These are phyloP conservation scores for Fraxinus platypoda DNA, from an alignment of 305 asterid genomes.

Conservation along the genomic window DNA sequence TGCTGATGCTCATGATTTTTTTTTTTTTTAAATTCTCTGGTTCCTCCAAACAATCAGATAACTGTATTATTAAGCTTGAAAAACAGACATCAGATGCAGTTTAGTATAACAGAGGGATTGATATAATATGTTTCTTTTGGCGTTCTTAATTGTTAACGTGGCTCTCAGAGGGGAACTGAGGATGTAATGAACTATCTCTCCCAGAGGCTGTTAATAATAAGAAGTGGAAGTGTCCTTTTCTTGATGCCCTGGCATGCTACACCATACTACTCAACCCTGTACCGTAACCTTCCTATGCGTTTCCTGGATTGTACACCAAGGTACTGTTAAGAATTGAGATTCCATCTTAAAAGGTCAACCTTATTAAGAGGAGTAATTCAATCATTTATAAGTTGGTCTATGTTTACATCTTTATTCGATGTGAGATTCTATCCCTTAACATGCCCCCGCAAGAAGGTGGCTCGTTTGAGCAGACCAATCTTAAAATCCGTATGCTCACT, in stretches of 20 bases:
- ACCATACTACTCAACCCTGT: constrained; percentile 87
- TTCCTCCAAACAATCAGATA: not conserved
- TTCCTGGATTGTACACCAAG: constrained; percentile 95
- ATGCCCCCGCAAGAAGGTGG: no score
- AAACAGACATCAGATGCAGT: not conserved
- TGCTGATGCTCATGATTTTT: not conserved
- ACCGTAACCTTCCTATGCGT: constrained; percentile 70
- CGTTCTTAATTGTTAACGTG: constrained; percentile 11
- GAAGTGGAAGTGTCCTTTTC: constrained; percentile 64
- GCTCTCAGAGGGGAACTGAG: constrained; percentile 84
- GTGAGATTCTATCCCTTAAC: no score
- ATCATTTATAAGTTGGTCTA: no score
- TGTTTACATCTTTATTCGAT: no score
- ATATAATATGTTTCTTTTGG: not conserved
- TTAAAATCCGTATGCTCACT: no score
- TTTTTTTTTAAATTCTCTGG: not conserved
- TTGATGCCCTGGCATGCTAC: constrained; percentile 92
- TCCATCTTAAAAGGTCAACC: no score
- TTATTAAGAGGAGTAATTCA: no score
- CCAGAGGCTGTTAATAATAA: constrained; percentile 52
- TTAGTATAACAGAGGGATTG: not conserved
- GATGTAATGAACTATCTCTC: constrained; percentile 86
- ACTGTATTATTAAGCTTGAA: not conserved
- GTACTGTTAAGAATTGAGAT: no score
- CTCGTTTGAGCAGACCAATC: no score